phyloP scores from a whole-genome alignment of 805 yeast genomes.

The Spathaspora hagerdaliae region DNA sequence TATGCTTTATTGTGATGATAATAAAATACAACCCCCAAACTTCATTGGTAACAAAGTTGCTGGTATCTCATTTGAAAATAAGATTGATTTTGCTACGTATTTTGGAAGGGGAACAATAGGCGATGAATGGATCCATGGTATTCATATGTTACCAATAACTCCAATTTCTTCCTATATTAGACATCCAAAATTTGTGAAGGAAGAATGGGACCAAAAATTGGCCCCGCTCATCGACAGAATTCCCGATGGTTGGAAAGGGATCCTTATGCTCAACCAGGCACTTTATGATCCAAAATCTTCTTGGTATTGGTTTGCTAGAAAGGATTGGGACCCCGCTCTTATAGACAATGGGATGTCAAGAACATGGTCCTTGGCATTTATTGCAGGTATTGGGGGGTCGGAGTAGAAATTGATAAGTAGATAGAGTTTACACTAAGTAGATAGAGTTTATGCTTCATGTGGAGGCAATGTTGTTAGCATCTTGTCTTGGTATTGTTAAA shows the following conservation, averaged over 20 bases:
- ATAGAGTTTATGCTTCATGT: too few species aligned
- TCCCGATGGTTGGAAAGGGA: slow-evolving; percentile 69
- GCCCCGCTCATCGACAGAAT: slow-evolving; percentile 42
- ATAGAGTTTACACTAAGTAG: too few species aligned
- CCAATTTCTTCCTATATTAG: slow-evolving; percentile 63
- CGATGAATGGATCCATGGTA: slow-evolving; percentile 70
- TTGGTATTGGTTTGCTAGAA: slow-evolving; percentile 43
- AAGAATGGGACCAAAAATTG: slow-evolving; percentile 61
- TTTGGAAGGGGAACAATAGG: slow-evolving; percentile 60
- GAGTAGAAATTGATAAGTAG: neutral
- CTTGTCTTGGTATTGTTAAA: too few species aligned
- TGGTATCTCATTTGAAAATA: slow-evolving; percentile 72
- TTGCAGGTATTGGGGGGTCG: slow-evolving; percentile 44
- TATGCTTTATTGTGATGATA: slow-evolving; percentile 51
- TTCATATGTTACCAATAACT: slow-evolving; percentile 73
- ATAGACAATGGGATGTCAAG: slow-evolving; percentile 83
- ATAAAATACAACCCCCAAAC: slow-evolving; percentile 51
- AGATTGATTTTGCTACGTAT: slow-evolving; percentile 68
- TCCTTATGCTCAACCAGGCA: slow-evolving; percentile 71
- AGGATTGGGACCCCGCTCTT: slow-evolving; percentile 47
- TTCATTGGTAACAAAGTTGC: slow-evolving; percentile 63
- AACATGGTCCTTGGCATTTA: slow-evolving; percentile 80
- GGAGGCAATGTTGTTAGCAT: too few species aligned
- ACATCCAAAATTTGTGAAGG: slow-evolving; percentile 47
- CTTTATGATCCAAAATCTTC: slow-evolving; percentile 56